Conservation (phyloP, 805 yeast genomes). For the Candida awuae region DNA sequence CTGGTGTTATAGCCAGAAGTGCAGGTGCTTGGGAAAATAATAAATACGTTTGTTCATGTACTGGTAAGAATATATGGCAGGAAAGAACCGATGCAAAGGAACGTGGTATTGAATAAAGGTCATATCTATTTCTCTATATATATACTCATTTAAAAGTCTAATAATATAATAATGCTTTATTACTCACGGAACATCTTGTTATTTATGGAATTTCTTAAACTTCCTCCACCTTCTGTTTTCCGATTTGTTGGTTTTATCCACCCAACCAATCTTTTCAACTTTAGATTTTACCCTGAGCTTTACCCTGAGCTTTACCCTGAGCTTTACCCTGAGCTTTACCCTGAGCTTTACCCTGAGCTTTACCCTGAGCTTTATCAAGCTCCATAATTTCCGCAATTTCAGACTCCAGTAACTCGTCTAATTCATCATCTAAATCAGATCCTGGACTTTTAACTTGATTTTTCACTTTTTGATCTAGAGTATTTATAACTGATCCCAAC, state of each 20-base stretch:
- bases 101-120: conserved; percentile 39
- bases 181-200: no score
- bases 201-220: no score
- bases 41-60: conserved; percentile 86
- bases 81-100: conserved; percentile 71
- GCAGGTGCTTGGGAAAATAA: conserved; percentile 98
- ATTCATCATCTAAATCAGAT: conserved; percentile 5
- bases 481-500: background rate
- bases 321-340: no score
- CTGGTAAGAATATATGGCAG: conserved; percentile 95
- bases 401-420: conserved; percentile 3
- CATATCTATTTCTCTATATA: background rate
- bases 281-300: no score
- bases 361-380: no score
- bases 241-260: no score
- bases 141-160: background rate
- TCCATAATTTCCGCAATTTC: background rate
- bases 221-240: no score
- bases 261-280: no score
- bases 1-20: conserved; percentile 90
- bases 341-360: no score
- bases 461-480: background rate
- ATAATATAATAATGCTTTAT: background rate
- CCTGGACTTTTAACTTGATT: no score
- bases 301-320: no score